These are phyloP conservation scores for Saposhnikovia divaricata DNA, from an alignment of 129 eudicot genomes.

Conservation along the genomic window DNA sequence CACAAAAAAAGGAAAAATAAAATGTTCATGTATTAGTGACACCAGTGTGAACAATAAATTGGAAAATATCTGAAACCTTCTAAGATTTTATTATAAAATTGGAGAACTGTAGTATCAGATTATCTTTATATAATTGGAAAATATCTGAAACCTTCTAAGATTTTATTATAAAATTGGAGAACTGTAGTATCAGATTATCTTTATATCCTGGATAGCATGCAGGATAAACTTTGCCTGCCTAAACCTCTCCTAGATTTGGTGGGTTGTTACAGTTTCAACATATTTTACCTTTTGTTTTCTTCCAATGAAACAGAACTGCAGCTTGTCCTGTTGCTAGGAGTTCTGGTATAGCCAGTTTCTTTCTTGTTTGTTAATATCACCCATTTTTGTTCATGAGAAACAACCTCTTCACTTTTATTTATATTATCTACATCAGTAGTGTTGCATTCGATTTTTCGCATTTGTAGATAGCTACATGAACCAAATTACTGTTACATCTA, in stretches of 20 bases:
- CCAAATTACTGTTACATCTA: background rate
- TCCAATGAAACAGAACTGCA: background rate
- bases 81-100: too few species aligned
- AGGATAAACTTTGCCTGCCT: background rate
- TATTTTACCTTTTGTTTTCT: background rate
- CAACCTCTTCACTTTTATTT: background rate
- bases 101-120: too few species aligned
- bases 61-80: too few species aligned
- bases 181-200: too few species aligned
- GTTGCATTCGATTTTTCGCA: background rate
- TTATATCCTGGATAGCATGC: background rate
- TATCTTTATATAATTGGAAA: too few species aligned
- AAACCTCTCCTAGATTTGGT: background rate
- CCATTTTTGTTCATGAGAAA: background rate
- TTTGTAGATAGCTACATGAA: background rate
- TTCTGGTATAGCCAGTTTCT: background rate
- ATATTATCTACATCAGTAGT: background rate
- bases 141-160: too few species aligned
- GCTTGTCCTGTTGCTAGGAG: background rate
- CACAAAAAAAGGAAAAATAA: too few species aligned
- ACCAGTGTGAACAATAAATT: too few species aligned
- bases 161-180: too few species aligned
- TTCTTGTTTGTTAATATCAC: conserved; percentile 1
- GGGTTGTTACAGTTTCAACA: background rate
- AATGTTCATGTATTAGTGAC: too few species aligned